Evolutionary conservation across 352 stramenopile genomes (phyloP).

Genomic region (Pythium sp.): DNA sequence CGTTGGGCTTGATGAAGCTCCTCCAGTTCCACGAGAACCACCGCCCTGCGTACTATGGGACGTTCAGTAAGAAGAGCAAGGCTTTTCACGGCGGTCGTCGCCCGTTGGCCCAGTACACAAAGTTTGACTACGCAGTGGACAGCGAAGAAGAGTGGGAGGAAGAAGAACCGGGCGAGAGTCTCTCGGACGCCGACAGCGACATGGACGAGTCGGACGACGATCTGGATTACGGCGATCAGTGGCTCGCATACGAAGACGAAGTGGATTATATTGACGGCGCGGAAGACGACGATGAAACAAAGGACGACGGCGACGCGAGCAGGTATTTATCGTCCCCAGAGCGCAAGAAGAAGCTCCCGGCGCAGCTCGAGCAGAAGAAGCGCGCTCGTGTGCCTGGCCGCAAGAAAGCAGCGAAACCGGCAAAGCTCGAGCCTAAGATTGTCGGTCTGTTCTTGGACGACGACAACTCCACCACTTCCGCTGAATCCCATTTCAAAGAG

Average conservation of each 20-base stretch:
- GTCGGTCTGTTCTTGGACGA: constrained; percentile 43
- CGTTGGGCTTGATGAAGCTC: constrained; percentile 79
- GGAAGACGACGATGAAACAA: constrained; percentile 15
- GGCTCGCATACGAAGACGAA: constrained; percentile 86
- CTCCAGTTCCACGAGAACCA: constrained; percentile 87
- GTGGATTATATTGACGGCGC: constrained; percentile 77
- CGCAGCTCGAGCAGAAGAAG: constrained; percentile 50
- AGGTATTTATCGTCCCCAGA: constrained; percentile 25
- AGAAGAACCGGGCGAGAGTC: constrained; percentile 80
- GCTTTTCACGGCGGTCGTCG: constrained; percentile 64
- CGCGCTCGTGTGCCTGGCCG: constrained; percentile 24
- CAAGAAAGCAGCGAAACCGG: constrained; percentile 61
- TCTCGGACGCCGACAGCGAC: constrained; percentile 73
- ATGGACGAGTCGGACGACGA: constrained; percentile 72
- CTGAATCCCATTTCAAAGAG: constrained; percentile 17
- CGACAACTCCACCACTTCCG: constrained; percentile 8
- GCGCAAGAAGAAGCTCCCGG: constrained; percentile 51
- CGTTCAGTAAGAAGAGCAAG: constrained; percentile 50
- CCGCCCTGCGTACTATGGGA: constrained; percentile 78
- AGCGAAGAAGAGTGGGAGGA: constrained; percentile 90
- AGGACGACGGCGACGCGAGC: constrained; percentile 18
- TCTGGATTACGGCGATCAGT: constrained; percentile 83
- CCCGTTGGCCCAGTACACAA: constrained; percentile 52
- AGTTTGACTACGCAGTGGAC: constrained; percentile 79
- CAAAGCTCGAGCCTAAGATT: constrained; percentile 64